Evolutionary conservation across 257 asterid genomes (phyloP).

Genomic region (Pogostemon cablin): DNA sequence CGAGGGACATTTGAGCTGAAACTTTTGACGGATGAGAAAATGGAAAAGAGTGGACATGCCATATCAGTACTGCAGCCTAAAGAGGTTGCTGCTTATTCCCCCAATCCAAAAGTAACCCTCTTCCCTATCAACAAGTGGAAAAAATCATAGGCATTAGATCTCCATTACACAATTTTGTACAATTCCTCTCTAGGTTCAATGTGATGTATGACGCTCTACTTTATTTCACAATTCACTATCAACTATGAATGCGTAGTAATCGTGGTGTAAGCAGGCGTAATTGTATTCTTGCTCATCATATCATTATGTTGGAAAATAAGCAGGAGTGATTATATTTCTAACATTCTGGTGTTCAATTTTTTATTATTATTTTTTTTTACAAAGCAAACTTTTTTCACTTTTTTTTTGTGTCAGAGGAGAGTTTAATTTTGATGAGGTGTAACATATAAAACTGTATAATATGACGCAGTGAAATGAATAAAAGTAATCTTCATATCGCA

Average conservation of each 20-base stretch:
- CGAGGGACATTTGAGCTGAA: conserved; percentile 86
- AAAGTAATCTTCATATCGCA: too few relatives aligned
- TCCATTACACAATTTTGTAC: conserved; percentile 8
- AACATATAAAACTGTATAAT: too few relatives aligned
- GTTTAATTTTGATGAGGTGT: too few relatives aligned
- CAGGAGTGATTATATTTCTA: not conserved
- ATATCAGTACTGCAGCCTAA: conserved; percentile 55
- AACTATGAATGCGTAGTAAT: not conserved
- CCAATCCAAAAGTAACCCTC: conserved; percentile 55
- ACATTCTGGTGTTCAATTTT: too few relatives aligned
- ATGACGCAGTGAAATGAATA: too few relatives aligned
- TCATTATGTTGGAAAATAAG: not conserved
- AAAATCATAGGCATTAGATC: not conserved
- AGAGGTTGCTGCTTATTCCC: conserved; percentile 49
- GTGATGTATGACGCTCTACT: conserved; percentile 1
- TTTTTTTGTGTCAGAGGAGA: too few relatives aligned
- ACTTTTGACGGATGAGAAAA: conserved; percentile 56
- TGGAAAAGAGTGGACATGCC: conserved; percentile 37
- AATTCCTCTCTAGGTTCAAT: conserved; percentile 15
- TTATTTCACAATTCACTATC: not conserved
- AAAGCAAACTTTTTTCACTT: too few relatives aligned
- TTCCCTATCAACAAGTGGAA: conserved; percentile 75
- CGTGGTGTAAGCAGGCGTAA: too few relatives aligned
- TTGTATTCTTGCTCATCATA: not conserved
- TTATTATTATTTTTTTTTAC: too few relatives aligned